Base-by-base conservation (phyloP, 345 rosid species). In the Aquilaria malaccensis region DNA sequence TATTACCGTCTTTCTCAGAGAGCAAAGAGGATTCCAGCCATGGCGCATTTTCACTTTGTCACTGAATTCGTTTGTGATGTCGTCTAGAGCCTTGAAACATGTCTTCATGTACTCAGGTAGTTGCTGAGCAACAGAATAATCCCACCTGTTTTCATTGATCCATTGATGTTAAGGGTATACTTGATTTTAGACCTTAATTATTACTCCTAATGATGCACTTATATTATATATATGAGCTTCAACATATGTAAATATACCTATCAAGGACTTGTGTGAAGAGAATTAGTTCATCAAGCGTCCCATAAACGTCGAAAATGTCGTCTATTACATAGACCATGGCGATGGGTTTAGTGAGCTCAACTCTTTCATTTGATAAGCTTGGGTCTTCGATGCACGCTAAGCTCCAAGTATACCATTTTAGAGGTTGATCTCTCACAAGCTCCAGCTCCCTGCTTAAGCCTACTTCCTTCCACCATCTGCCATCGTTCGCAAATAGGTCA, bases 401-500 rank as follows among this genome's bases (percentile, higher is more conserved):
- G n/a, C 85, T 67, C 82, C 81, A 78, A 30, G 64, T 60, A 61
- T 76, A 50, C 84, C 85, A 82, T 72, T 73, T 82, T 14, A 75
- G 32, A 45, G 85, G 83, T 55, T 78, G 84, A 46, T 77, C 73
- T 75, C 91, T 76, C 43, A 74, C 81, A 63, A 80, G 72, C 52
- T 6, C 14, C 55, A 80, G 58, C 63, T 82, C 73, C 69, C 78
- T 66, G 1, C 69, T 61, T 70, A 82, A 71, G 14, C 76, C 79
- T 2, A 78, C 63, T 4, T 72, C 78, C 58, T 71, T 69, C 91
- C 91, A 85, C 91, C 87, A 82, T 54, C 90, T 85, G 7, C 5
- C 43, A 37, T 3, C 43, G 7, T 37, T 22, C 22, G 22, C 22
- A 22, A 22, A 22, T 22, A 22, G 22, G 22, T 22, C 22, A 22